Evolutionary conservation across 2,329 filamentous ascomycete genomes (phyloP).

Genomic region (Cercospora brassicicola): DNA sequence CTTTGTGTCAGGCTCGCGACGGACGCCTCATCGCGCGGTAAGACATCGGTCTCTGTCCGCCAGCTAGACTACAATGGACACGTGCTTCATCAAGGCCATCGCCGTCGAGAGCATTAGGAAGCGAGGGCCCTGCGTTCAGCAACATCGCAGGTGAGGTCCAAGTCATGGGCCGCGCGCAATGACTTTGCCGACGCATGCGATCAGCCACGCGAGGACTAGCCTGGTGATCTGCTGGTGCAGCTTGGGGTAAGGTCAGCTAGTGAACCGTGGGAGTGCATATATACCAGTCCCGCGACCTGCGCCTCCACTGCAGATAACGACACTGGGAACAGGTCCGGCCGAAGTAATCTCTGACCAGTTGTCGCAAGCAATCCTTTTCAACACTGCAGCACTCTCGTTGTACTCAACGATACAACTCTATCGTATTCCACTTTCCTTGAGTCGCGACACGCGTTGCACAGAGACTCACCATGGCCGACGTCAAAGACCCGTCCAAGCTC

Average conservation of each 20-base stretch:
- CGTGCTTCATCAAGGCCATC: neutral
- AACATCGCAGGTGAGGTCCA: conserved; percentile 1
- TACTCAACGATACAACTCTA: conserved; percentile 25
- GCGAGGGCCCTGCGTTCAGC: neutral
- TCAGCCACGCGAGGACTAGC: conserved; percentile 9
- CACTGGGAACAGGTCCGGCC: conserved; percentile 1
- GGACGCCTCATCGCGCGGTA: neutral
- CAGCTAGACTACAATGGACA: neutral
- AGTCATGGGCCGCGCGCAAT: neutral
- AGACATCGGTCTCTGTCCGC: conserved; percentile 1
- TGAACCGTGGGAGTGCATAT: conserved; percentile 4
- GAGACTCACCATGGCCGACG: conserved; percentile 36
- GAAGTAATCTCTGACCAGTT: conserved; percentile 1
- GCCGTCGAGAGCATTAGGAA: neutral
- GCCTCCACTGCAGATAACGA: conserved; percentile 13
- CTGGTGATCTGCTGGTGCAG: conserved; percentile 6
- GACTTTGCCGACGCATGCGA: neutral
- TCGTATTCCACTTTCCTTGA: neutral
- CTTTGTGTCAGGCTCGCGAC: neutral
- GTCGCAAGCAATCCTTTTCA: conserved; percentile 11
- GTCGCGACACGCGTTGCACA: neutral
- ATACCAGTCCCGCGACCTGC: neutral
- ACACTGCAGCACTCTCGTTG: conserved; percentile 14
- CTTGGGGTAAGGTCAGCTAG: neutral
- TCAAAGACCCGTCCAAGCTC: conserved; percentile 44